These are phyloP conservation scores for Lachancea mirantina DNA, from an alignment of 805 yeast species.

Conservation along the genomic window DNA sequence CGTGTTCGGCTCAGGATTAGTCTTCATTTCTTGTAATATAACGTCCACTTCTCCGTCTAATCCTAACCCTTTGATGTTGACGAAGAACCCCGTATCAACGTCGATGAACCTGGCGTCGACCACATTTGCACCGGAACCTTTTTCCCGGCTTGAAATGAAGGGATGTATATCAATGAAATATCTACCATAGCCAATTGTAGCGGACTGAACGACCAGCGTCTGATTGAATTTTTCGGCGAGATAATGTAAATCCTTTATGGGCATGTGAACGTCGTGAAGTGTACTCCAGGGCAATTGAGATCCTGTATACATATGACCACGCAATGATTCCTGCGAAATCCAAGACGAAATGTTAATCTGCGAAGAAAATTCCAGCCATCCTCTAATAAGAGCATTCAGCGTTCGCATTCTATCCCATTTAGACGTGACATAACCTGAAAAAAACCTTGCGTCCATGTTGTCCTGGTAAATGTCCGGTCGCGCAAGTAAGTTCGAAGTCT, in stretches of 20 bases:
- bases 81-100: slow-evolving; percentile 49
- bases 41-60: not conserved
- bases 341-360: slow-evolving; percentile 42
- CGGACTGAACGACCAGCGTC: slow-evolving; percentile 28
- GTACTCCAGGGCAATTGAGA: slow-evolving; percentile 53
- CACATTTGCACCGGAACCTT: slow-evolving; percentile 36
- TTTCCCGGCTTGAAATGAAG: slow-evolving; percentile 38
- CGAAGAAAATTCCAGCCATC: slow-evolving; percentile 47
- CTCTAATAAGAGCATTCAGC: slow-evolving; percentile 43
- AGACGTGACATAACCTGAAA: slow-evolving; percentile 1
- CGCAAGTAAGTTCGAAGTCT: not conserved
- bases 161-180: slow-evolving; percentile 41
- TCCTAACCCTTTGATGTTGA: slow-evolving; percentile 52
- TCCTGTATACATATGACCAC: slow-evolving; percentile 59
- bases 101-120: slow-evolving; percentile 58
- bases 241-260: slow-evolving; percentile 35
- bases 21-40: too few relatives aligned
- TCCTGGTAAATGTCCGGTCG: slow-evolving; percentile 1
- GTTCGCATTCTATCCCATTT: slow-evolving; percentile 21
- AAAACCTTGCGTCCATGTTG: slow-evolving; percentile 6
- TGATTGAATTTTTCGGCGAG: slow-evolving; percentile 41
- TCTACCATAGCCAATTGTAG: slow-evolving; percentile 27
- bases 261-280: slow-evolving; percentile 50
- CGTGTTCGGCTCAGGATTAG: not conserved
- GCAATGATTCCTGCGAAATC: slow-evolving; percentile 58